Conservation (phyloP, 1,284 basidiomycete species). For the Ustilago curta region DNA sequence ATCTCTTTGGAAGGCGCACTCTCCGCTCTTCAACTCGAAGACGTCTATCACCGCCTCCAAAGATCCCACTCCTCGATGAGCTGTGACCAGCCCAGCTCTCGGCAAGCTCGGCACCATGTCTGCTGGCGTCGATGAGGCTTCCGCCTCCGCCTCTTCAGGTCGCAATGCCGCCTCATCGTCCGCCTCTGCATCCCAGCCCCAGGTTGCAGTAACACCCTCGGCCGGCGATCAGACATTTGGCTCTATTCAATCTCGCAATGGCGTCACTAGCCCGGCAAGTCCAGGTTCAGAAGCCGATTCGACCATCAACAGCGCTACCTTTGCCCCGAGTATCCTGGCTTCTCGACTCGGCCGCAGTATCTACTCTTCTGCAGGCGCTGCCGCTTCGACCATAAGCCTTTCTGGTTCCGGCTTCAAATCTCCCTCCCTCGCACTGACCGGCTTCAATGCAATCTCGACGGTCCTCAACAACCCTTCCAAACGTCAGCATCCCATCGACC, state of each 20-base stretch:
- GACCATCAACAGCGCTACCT: conserved; percentile 42
- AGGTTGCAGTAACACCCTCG: background rate
- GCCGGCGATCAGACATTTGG: conserved; percentile 13
- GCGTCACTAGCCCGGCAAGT: conserved; percentile 37
- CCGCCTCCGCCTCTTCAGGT: conserved; percentile 12
- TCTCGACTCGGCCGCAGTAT: conserved; percentile 36
- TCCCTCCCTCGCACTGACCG: conserved; percentile 38
- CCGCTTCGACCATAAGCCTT: conserved; percentile 32
- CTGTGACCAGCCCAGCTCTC: conserved; percentile 5
- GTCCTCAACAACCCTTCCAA: conserved; percentile 67
- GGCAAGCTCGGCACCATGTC: conserved; percentile 13
- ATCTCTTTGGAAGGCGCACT: background rate
- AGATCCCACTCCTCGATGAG: conserved; percentile 13
- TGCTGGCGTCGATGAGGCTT: conserved; percentile 10
- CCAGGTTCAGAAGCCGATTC: conserved; percentile 45
- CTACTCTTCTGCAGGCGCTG: conserved; percentile 33
- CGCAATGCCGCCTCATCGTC: conserved; percentile 10
- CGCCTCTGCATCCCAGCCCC: background rate
- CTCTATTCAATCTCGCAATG: conserved; percentile 28
- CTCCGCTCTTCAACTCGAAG: background rate
- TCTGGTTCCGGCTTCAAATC: conserved; percentile 42
- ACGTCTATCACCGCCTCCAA: background rate
- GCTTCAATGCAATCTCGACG: conserved; percentile 63
- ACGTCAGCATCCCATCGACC: conserved; percentile 63
- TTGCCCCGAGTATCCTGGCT: conserved; percentile 39